These are phyloP conservation scores for Eucommia ulmoides DNA, from an alignment of 257 asterid genomes.

Conservation along the genomic window DNA sequence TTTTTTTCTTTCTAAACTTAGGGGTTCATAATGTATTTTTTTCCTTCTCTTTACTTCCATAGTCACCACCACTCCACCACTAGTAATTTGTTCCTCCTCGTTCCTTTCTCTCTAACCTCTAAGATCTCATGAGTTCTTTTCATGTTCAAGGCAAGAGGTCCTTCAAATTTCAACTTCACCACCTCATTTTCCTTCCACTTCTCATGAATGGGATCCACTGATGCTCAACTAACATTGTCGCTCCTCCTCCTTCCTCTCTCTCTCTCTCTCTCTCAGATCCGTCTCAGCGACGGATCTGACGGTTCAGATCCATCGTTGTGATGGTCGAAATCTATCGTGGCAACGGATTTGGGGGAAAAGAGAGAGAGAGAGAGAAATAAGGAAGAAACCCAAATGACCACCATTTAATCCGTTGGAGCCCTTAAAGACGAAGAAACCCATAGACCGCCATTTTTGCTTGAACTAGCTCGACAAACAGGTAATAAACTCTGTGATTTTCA, in stretches of 20 bases:
- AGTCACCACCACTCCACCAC: too few relatives aligned
- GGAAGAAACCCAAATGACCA: too few relatives aligned
- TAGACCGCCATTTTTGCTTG: too few relatives aligned
- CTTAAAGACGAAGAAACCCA: too few relatives aligned
- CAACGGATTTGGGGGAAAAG: conserved; percentile 12
- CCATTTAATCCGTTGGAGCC: too few relatives aligned
- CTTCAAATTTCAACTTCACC: conserved; percentile 77
- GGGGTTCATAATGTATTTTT: too few relatives aligned
- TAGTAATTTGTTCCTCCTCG: too few relatives aligned
- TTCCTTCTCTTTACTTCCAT: too few relatives aligned
- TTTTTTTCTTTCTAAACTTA: too few relatives aligned
- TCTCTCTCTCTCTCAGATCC: conserved; percentile 75
- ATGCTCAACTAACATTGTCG: conserved; percentile 58
- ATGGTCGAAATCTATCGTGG: conserved; percentile 7
- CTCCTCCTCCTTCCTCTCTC: conserved; percentile 68
- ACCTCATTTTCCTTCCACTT: conserved; percentile 80
- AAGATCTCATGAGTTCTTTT: conserved; percentile 67
- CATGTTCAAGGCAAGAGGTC: conserved; percentile 76
- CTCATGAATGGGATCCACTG: conserved; percentile 54
- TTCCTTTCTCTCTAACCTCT: conserved; percentile 68
- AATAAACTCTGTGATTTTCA: too few relatives aligned
- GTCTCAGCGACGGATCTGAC: conserved; percentile 71
- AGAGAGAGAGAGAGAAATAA: conserved; percentile 9
- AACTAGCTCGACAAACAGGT: too few relatives aligned
- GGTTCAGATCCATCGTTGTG: conserved; percentile 19